Percentiles rank a stretch among this genome's conserved stretches.
These are phyloP conservation scores for Aquilaria yunnanensis DNA, from an alignment of 345 rosid genomes.

Conservation along the genomic window DNA sequence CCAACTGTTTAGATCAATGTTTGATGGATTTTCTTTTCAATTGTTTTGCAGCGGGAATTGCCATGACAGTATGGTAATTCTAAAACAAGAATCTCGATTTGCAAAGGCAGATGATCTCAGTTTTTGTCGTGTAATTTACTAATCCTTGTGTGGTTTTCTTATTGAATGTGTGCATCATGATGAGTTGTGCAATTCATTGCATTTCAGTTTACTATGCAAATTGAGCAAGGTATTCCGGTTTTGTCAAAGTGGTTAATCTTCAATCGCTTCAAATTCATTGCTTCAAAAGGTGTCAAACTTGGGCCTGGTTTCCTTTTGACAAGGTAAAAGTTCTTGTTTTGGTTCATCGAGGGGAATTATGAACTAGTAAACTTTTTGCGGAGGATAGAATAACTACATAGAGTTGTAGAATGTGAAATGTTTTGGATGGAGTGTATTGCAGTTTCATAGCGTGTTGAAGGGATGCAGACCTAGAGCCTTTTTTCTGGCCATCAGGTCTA, in stretches of 20 bases:
- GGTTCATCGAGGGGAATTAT: neutral
- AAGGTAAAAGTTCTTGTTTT: constrained; percentile 38
- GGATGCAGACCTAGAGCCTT: neutral
- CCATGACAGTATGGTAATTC: constrained; percentile 81
- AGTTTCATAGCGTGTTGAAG: neutral
- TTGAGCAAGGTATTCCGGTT: constrained; percentile 95
- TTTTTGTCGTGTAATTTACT: constrained; percentile 71
- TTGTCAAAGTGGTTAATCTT: constrained; percentile 88
- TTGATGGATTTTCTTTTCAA: constrained; percentile 19
- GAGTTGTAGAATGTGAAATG: neutral
- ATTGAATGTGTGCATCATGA: neutral
- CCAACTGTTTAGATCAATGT: constrained; percentile 18
- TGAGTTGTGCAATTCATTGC: constrained; percentile 14
- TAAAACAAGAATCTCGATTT: constrained; percentile 91
- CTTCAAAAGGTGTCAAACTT: constrained; percentile 77
- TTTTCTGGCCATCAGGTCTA: neutral
- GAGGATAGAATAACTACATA: neutral
- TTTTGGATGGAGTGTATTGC: neutral
- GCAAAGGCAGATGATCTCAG: constrained; percentile 71
- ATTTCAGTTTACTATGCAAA: constrained; percentile 75
- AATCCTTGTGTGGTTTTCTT: neutral
- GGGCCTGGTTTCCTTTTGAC: constrained; percentile 87
- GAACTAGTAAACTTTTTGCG: neutral
- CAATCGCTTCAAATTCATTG: constrained; percentile 81
- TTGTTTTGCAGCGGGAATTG: constrained; percentile 63